Percentiles rank a stretch among this genome's conserved stretches.
Evolutionary conservation across 306 rosid genomes (phyloP).

Genomic region (Carpinus viminea): DNA sequence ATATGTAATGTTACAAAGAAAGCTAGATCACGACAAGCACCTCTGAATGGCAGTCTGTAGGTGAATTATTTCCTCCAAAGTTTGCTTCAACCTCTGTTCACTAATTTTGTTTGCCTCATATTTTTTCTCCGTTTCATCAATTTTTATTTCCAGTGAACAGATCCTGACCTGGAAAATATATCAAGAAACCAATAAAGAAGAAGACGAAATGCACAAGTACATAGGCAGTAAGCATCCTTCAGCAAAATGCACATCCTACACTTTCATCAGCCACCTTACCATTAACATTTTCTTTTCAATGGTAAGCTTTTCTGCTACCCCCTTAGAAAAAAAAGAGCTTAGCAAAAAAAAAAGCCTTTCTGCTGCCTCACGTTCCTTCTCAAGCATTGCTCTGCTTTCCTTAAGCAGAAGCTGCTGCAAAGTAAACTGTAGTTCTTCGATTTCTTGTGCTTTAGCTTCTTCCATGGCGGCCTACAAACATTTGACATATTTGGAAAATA

Average conservation of each 20-base stretch:
- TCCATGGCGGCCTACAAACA: slow-evolving; percentile 78
- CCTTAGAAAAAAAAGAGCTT: no score
- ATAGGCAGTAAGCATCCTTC: slow-evolving; percentile 7
- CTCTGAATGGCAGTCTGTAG: slow-evolving; percentile 93
- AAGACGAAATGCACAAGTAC: slow-evolving; percentile 13
- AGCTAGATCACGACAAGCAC: slow-evolving; percentile 42
- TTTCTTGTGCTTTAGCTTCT: slow-evolving; percentile 88
- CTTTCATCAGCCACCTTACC: slow-evolving; percentile 53
- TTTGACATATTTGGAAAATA: slow-evolving; percentile 5
- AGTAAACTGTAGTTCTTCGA: slow-evolving; percentile 72
- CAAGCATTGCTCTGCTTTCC: slow-evolving; percentile 68
- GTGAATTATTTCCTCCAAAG: slow-evolving; percentile 85
- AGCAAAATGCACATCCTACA: slow-evolving; percentile 14
- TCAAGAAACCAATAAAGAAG: slow-evolving; percentile 40
- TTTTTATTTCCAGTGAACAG: slow-evolving; percentile 80
- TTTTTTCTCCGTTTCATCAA: slow-evolving; percentile 87
- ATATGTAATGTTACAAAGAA: slow-evolving; percentile 21
- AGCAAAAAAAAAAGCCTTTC: no score
- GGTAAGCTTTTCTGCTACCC: slow-evolving; percentile 69
- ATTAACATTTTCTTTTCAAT: slow-evolving; percentile 91
- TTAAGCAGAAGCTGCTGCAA: slow-evolving; percentile 82
- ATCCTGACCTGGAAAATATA: slow-evolving; percentile 67
- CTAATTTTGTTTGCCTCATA: slow-evolving; percentile 83
- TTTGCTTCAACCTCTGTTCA: slow-evolving; percentile 88
- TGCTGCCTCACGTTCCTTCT: slow-evolving; percentile 71